A percentile compares a stretch with the other conserved stretches of the same genome.
phyloP scores from a whole-genome alignment of 495 filamentous ascomycete genomes.

The Darksidea phi region DNA sequence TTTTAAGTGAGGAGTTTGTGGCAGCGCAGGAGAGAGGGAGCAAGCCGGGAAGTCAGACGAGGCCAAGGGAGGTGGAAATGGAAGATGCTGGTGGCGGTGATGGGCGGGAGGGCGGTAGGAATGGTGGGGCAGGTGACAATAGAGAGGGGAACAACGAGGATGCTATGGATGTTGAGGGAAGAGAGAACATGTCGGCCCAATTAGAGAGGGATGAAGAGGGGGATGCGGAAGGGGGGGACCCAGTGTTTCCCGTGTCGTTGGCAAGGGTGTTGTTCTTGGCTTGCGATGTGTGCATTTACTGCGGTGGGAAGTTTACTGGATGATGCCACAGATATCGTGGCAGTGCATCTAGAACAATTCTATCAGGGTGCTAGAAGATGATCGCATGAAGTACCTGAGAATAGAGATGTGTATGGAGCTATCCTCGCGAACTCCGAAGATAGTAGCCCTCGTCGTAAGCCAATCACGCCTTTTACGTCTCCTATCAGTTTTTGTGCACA shows the following conservation, averaged over 20 bases:
- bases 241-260: slow-evolving; percentile 18
- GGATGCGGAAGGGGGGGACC: not conserved
- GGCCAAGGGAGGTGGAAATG: no score
- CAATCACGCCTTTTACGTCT: no score
- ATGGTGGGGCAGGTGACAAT: not conserved
- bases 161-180: not conserved
- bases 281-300: slow-evolving; percentile 58
- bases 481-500: no score
- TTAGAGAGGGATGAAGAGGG: not conserved
- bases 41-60: not conserved
- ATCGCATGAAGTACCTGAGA: not conserved
- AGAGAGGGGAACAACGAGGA: not conserved
- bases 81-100: not conserved
- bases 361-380: not conserved
- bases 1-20: slow-evolving; percentile 48
- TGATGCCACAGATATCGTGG: not conserved
- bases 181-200: not conserved
- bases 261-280: slow-evolving; percentile 45
- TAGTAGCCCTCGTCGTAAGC: no score
- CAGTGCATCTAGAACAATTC: no score
- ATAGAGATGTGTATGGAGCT: not conserved
- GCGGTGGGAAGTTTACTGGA: slow-evolving; percentile 51
- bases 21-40: slow-evolving; percentile 9
- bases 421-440: no score
- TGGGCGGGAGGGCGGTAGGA: not conserved